Evolutionary conservation across 768 basidiomycete species (phyloP), one percentile per base, ranked within the genome.

Genomic region (Tephrocybe sp.): DNA sequence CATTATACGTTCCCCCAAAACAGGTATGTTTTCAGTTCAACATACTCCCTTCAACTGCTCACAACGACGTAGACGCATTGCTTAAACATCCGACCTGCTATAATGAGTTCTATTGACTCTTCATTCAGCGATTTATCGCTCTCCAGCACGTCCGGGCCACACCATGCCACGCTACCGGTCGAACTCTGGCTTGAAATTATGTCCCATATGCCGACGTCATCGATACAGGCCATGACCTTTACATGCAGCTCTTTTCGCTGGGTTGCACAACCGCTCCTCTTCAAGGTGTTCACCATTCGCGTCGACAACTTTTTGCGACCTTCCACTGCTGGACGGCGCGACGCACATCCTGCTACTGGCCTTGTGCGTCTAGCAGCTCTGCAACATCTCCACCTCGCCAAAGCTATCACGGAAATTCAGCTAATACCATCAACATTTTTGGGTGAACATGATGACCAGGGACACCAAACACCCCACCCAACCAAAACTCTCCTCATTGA

Each of bases 131-230:
- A 24, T 3, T 22, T 21, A 25, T 31, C 41, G 3, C 22, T 36
- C 22, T 36, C 36, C 1, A 36, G 13, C 24, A 16, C 24, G 15
- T 33, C 45, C 16, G 7, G n/a, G 13, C 12, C 19, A 22, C n/a
- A 2, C 6, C 24, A 15, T 3, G 25, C 33, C 45, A 31, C 16
- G 9, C 34, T 59, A 8, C 56, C 58, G 13, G 12, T 47, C n/a
- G 58, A 60, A 42, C 37, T 60, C 25, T 60, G 58, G 54, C 52
- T 57, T 15, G 54, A 60, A 39, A 43, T 55, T 6, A 50, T 57
- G 16, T 51, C 54, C n/a, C 40, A 53, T 21, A 41, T 46, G 15
- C 21, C 52, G 19, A 22, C 38, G 11, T 16, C 42, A 8, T 48
- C 56, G 8, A 55, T 55, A 15, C 36, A 50, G 16, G 44, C 47